Evolutionary conservation across 2,329 filamentous ascomycete species (phyloP), one percentile per base, ranked within the genome.

Genomic region (Dactylellina cionopaga): DNA sequence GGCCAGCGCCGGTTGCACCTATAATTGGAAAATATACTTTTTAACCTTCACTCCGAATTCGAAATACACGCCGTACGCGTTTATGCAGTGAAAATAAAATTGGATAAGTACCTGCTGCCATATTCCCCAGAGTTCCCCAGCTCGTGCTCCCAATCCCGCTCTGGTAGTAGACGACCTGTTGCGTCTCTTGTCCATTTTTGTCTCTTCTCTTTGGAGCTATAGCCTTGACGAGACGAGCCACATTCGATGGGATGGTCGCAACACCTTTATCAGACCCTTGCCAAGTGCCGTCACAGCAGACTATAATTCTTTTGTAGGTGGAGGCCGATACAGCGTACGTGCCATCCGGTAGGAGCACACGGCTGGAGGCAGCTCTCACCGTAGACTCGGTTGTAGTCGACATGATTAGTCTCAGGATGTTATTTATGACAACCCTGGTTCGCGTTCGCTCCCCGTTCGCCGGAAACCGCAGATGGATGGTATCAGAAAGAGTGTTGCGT

Each of bases 61-160:
- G n/a, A n/a, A n/a, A n/a, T n/a, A n/a, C n/a, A n/a, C n/a, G n/a
- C n/a, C n/a, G n/a, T n/a, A n/a, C n/a, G n/a, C n/a, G n/a, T n/a
- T 31, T 17, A 13, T 35, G 3, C 24, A 10, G 2, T 13, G 25
- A 7, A n/a, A 41, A 13, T 19, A 31, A 22, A 22, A 5, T 17
- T 24, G 11, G 31, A 2, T 6, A 22, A 17, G 4, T 72, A 72
- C 68, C 68, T n/a, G 68, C 68, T 25, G 68, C 68, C 17, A 72
- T 83, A 62, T 89, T 77, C 65, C 76, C 76, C n/a, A 63, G 22
- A 13, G 75, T 55, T 31, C 76, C 76, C 37, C 70, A 66, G 19
- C 44, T 72, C 4, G 63, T 47, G 11, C 68, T 72, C 13, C 68
- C 68, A 37, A 72, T 55, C 9, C 68, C 68, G 5, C 44, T 54